Conservation (phyloP, 140 eudicot species). For the Senecio squalidus region DNA sequence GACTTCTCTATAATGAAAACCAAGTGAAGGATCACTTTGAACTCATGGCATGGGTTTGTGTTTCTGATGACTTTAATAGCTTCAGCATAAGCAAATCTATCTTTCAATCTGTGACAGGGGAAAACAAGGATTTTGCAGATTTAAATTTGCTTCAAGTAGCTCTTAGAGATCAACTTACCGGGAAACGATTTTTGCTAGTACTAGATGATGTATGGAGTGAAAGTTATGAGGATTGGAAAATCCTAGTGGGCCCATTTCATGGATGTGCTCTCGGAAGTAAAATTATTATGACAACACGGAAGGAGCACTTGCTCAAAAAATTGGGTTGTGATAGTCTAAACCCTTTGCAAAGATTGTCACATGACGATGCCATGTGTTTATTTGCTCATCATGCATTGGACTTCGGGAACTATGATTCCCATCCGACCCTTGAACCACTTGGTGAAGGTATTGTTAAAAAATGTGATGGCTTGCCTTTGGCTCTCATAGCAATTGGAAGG, state of each 20-base stretch:
- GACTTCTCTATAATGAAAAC: constrained; percentile 14
- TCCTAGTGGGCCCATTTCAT: constrained; percentile 16
- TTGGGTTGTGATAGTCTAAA: constrained; percentile 10
- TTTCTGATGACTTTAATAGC: constrained; percentile 31
- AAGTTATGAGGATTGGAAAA: constrained; percentile 26
- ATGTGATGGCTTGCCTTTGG: too few species aligned
- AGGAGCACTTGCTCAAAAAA: constrained; percentile 22
- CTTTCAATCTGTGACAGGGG: constrained; percentile 16
- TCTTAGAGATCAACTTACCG: constrained; percentile 6
- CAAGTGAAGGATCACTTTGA: constrained; percentile 21
- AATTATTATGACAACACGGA: constrained; percentile 43
- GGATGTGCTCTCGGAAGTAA: constrained; percentile 33
- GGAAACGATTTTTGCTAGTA: constrained; percentile 35
- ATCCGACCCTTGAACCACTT: constrained; percentile 9
- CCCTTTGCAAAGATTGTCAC: constrained; percentile 24
- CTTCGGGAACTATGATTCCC: constrained; percentile 6
- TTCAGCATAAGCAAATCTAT: constrained; percentile 28
- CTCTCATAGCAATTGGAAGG: too few species aligned
- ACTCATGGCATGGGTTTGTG: constrained; percentile 38
- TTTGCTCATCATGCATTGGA: constrained; percentile 36
- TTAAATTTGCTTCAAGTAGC: constrained; percentile 12
- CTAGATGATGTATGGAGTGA: constrained; percentile 47
- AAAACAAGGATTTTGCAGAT: constrained; percentile 12
- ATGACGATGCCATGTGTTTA: constrained; percentile 23
- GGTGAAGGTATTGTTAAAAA: too few species aligned